These are phyloP conservation scores for Fraxinus albicans DNA, from an alignment of 305 asterid species.

Conservation along the genomic window DNA sequence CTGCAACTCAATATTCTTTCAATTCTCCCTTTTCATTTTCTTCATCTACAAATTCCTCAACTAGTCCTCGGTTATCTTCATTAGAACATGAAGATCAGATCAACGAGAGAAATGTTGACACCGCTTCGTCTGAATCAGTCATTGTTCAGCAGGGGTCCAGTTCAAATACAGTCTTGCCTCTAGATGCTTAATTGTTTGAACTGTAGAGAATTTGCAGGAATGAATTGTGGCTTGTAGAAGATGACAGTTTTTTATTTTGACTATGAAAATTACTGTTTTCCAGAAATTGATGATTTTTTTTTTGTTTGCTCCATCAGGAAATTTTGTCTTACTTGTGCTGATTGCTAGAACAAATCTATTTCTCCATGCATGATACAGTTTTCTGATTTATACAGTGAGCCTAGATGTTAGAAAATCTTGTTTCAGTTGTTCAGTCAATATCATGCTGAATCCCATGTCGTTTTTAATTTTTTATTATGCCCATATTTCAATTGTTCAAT, in stretches of 20 bases:
- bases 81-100: slow-evolving; percentile 33
- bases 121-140: not conserved
- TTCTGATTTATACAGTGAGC: not conserved
- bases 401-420: slow-evolving; percentile 15
- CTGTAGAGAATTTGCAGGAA: slow-evolving; percentile 8
- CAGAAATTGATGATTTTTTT: not conserved
- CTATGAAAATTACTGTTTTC: not conserved
- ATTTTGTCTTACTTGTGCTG: not conserved
- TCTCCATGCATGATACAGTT: not conserved
- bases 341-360: not conserved
- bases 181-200: slow-evolving; percentile 1
- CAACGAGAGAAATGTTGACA: slow-evolving; percentile 22
- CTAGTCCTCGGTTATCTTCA: slow-evolving; percentile 35
- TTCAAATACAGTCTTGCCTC: slow-evolving; percentile 3
- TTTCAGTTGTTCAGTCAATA: slow-evolving; percentile 36
- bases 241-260: slow-evolving; percentile 7
- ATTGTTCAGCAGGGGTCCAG: not conserved
- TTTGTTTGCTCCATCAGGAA: not conserved
- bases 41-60: slow-evolving; percentile 30
- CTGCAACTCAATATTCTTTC: slow-evolving; percentile 47
- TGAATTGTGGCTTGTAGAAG: not conserved
- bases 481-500: no score
- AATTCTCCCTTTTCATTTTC: slow-evolving; percentile 63
- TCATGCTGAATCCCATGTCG: slow-evolving; percentile 41
- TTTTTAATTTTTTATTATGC: not conserved